These are phyloP conservation scores for Endogone sp. DNA, from an alignment of 192 early-diverging fungal species.

Conservation along the genomic window DNA sequence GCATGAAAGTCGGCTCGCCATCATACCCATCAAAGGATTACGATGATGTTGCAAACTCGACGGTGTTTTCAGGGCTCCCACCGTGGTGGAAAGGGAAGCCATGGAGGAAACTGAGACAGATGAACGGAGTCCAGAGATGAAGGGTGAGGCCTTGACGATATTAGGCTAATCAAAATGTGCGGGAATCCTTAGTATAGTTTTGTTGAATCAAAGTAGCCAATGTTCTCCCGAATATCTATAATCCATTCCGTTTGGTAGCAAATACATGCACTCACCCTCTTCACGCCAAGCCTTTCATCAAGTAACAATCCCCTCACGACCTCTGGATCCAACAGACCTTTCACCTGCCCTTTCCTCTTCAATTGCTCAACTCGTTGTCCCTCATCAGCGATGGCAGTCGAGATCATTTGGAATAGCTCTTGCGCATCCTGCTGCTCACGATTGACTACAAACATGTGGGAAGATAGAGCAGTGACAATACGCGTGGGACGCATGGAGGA, in stretches of 20 bases:
- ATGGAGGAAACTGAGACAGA: background rate
- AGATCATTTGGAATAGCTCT: conserved; percentile 81
- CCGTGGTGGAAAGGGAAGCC: background rate
- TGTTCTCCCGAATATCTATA: background rate
- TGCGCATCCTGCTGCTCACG: conserved; percentile 87
- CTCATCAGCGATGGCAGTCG: conserved; percentile 66
- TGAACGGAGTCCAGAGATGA: background rate
- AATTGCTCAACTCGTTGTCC: conserved; percentile 19
- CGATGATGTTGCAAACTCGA: conserved; percentile 7
- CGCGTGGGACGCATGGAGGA: conserved; percentile 56
- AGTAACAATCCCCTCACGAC: background rate
- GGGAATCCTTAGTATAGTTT: background rate
- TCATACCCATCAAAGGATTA: conserved; percentile 75
- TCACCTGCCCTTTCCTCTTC: background rate
- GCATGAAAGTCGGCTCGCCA: conserved; percentile 74
- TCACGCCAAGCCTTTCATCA: background rate
- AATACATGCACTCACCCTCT: conserved; percentile 11
- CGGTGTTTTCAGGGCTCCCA: conserved; percentile 11
- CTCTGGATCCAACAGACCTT: background rate
- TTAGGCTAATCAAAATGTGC: background rate
- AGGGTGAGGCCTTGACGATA: background rate
- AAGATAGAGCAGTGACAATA: conserved; percentile 57
- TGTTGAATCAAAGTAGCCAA: background rate
- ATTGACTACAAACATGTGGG: conserved; percentile 52
- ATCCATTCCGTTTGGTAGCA: background rate